phyloP scores from a whole-genome alignment of 306 rosid species.

The Urtica urens region DNA sequence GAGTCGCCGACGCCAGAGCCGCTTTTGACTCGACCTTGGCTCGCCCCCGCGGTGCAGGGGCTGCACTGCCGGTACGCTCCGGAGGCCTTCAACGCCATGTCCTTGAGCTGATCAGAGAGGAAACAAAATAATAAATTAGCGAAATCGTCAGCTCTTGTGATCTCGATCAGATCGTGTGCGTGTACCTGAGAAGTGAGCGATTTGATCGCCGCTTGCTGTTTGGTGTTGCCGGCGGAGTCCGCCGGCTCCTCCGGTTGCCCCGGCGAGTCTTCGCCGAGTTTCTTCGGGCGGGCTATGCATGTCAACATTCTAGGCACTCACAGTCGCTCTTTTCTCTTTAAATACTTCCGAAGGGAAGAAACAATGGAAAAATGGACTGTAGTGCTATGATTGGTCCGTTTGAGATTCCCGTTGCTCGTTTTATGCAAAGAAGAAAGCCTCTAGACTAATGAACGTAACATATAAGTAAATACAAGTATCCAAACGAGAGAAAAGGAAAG shows the following conservation, averaged over 20 bases:
- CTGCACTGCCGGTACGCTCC: slow-evolving; percentile 77
- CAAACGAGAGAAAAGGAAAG: no score
- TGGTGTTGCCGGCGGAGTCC: slow-evolving; percentile 25
- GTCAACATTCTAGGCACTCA: slow-evolving; percentile 50
- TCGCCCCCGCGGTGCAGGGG: slow-evolving; percentile 55
- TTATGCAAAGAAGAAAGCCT: no score
- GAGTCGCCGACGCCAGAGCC: slow-evolving; percentile 36
- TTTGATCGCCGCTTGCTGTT: slow-evolving; percentile 49
- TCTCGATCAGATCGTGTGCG: background rate
- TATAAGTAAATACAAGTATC: no score
- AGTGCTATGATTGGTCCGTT: no score
- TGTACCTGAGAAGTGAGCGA: slow-evolving; percentile 73
- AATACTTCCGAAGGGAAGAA: no score
- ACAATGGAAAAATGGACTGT: no score
- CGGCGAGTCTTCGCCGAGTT: slow-evolving; percentile 53
- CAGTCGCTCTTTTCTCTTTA: background rate
- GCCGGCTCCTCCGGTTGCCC: slow-evolving; percentile 54
- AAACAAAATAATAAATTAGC: background rate
- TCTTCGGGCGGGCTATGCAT: slow-evolving; percentile 87
- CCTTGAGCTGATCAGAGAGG: slow-evolving; percentile 39
- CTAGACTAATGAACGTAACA: no score
- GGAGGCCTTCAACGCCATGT: slow-evolving; percentile 91
- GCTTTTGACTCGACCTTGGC: slow-evolving; percentile 20
- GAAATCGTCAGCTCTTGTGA: background rate
- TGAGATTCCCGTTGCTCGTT: no score